These are phyloP conservation scores for Suillus luteus DNA, from an alignment of 768 basidiomycete genomes.

Conservation along the genomic window DNA sequence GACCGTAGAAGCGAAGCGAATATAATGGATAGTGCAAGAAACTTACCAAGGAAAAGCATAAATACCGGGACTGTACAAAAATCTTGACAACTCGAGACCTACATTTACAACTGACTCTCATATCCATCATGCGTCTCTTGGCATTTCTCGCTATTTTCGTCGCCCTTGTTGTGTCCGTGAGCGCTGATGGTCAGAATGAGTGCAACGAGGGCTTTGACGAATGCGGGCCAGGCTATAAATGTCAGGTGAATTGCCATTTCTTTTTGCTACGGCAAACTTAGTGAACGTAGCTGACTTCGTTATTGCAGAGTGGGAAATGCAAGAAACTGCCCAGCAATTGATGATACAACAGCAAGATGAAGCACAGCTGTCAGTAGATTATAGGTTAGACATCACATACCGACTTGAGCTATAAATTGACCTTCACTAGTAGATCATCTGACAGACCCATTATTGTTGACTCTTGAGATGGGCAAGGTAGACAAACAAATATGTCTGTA, in stretches of 20 bases:
- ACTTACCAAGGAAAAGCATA: background rate
- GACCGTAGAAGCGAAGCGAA: background rate
- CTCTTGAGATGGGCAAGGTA: background rate
- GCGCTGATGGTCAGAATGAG: background rate
- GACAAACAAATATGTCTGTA: background rate
- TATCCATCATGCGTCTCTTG: background rate
- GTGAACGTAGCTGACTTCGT: background rate
- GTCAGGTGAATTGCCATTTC: background rate
- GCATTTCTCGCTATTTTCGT: background rate
- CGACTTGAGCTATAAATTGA: background rate
- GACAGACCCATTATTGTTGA: background rate
- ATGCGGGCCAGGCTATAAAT: background rate
- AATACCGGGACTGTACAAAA: background rate
- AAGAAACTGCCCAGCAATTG: background rate
- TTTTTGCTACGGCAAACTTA: background rate
- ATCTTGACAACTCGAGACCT: background rate
- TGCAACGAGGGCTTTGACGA: conserved; percentile 4
- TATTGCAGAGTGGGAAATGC: background rate
- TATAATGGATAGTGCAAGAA: background rate
- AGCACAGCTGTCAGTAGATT: background rate
- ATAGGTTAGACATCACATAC: background rate
- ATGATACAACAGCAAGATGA: background rate
- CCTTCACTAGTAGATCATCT: background rate
- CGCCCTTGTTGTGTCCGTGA: background rate
- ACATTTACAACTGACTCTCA: background rate